Conservation (phyloP, 306 rosid species). For the Cajanus cajan region DNA sequence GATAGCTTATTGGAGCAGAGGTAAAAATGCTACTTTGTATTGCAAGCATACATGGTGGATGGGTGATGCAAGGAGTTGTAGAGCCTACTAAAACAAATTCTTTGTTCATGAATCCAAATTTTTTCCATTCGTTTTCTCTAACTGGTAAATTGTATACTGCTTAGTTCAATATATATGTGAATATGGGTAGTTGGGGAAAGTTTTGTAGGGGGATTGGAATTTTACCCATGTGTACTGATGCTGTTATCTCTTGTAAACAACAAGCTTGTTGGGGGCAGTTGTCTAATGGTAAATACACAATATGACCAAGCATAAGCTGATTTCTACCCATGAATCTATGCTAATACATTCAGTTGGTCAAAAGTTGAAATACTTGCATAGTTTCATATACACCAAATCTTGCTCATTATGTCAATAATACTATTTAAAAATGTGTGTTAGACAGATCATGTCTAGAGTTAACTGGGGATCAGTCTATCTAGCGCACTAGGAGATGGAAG, state of each 20-base stretch:
- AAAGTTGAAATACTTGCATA: neutral
- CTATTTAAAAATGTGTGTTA: neutral
- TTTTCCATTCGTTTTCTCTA: neutral
- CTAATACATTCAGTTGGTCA: neutral
- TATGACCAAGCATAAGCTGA: neutral
- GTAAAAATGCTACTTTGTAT: neutral
- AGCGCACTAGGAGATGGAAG: neutral
- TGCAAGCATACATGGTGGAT: conserved; percentile 2
- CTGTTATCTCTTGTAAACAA: neutral
- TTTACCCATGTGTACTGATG: neutral
- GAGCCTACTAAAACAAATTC: neutral
- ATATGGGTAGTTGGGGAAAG: neutral
- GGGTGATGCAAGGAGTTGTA: neutral
- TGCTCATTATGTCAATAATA: neutral
- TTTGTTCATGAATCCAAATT: neutral
- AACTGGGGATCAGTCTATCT: neutral
- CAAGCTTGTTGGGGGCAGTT: neutral
- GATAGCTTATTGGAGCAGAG: neutral
- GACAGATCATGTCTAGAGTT: neutral
- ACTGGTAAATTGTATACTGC: neutral
- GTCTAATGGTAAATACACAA: neutral
- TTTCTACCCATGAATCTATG: neutral
- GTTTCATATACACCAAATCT: neutral
- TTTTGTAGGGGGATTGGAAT: neutral
- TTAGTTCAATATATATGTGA: neutral